Conservation (phyloP, 2,329 filamentous ascomycete species). For the Neofusicoccum ribis region DNA sequence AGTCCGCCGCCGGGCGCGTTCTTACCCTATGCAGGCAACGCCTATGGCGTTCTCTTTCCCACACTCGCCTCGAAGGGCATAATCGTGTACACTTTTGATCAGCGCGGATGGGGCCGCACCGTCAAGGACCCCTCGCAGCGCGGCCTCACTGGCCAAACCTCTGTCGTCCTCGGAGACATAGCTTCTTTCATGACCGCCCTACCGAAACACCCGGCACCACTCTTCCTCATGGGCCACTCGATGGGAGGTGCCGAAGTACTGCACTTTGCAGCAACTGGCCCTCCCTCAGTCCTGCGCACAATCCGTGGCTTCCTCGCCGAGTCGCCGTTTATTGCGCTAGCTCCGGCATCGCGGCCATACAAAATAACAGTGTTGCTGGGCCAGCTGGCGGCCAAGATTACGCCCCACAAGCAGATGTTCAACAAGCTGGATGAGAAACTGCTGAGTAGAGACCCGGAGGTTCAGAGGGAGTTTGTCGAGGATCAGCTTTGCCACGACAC, state of each 20-base stretch:
- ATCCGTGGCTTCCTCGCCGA: slow-evolving; percentile 75
- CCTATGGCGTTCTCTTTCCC: slow-evolving; percentile 74
- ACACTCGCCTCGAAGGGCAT: slow-evolving; percentile 70
- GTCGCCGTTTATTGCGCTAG: slow-evolving; percentile 75
- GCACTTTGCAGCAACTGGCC: slow-evolving; percentile 54
- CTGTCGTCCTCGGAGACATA: slow-evolving; percentile 73
- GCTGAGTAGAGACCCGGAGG: slow-evolving; percentile 66
- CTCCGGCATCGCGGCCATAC: slow-evolving; percentile 64
- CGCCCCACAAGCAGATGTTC: slow-evolving; percentile 68
- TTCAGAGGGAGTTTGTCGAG: slow-evolving; percentile 60
- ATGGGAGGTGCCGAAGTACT: slow-evolving; percentile 85
- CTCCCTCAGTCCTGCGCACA: slow-evolving; percentile 54
- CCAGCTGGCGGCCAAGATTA: slow-evolving; percentile 64
- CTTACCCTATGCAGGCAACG: slow-evolving; percentile 53
- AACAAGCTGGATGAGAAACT: slow-evolving; percentile 65
- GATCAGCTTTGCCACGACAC: slow-evolving; percentile 79
- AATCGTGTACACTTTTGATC: slow-evolving; percentile 76
- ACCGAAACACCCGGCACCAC: slow-evolving; percentile 49
- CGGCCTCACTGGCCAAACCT: slow-evolving; percentile 74
- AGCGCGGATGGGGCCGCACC: slow-evolving; percentile 83
- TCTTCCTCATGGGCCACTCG: slow-evolving; percentile 87
- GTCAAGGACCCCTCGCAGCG: slow-evolving; percentile 61
- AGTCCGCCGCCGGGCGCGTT: neutral
- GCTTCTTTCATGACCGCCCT: slow-evolving; percentile 69
- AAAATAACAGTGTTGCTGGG: slow-evolving; percentile 65